Evolutionary conservation across 345 rosid species (phyloP), one percentile per base, ranked within the genome.

Genomic region (Kandelia obovata): DNA sequence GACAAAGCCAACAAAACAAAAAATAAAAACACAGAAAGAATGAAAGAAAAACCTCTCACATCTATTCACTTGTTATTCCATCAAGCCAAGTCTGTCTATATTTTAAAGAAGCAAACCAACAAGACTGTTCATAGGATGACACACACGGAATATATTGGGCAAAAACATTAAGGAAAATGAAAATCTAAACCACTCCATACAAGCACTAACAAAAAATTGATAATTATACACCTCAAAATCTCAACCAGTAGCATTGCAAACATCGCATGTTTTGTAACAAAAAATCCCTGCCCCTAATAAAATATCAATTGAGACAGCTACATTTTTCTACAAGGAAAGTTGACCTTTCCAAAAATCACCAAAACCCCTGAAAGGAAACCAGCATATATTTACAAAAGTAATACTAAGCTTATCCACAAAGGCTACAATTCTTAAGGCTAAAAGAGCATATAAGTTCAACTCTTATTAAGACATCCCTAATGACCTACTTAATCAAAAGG

Each of bases 401-500:
- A 46, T 52, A 17, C 35, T 23, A 9, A 17, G 9, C 31, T 55
- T 73, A 66, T 51, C 58, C 53, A 53, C 30, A 31, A 31, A 61
- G 34, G 19, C 6, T 34, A n/a, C 37, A 35, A 61, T 67, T 19
- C 66, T 21, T 34, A n/a, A 21, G 23, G 16, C 43, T 49, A 64
- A 55, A 23, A 65, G 20, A 21, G 13, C 21, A 21, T 39, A 4
- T 62, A n/a, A 55, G 58, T 30, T 16, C 16, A 39, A 10, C 16
- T 39, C 15, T 39, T 16, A 2, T 39, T 11, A 39, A 39, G 15
- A 9, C 47, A 10, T 39, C 16, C 47, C 47, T 10, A 39, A 9
- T 49, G 23, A 56, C 62, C 76, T 72, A 71, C 56, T 64, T 58
- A 49, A 72, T 63, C 64, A 72, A 53, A 72, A 72, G 80, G 49